Percentiles rank a stretch among this genome's conserved stretches.
These are phyloP conservation scores for Aspergillus uvarum DNA, from an alignment of 2,329 filamentous ascomycete genomes.

Conservation along the genomic window DNA sequence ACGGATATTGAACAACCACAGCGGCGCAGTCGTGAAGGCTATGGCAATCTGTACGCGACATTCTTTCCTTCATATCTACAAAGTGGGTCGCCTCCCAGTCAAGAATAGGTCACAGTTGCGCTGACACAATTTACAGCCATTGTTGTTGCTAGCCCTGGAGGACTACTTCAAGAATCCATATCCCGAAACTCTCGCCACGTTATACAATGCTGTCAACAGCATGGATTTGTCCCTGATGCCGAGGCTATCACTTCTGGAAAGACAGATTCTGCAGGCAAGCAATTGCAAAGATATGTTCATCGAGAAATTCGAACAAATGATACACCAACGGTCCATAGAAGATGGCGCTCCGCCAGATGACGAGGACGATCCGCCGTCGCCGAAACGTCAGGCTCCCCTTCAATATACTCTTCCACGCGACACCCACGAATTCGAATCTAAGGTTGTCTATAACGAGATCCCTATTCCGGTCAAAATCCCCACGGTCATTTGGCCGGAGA, in stretches of 20 bases:
- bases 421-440: slow-evolving; percentile 96
- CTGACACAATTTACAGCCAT: slow-evolving; percentile 57
- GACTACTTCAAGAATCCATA: slow-evolving; percentile 95
- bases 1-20: slow-evolving; percentile 28
- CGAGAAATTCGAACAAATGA: slow-evolving; percentile 96
- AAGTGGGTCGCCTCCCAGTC: slow-evolving; percentile 55
- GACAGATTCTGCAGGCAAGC: slow-evolving; percentile 80
- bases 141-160: slow-evolving; percentile 85
- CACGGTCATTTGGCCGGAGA: slow-evolving; percentile 89
- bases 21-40: slow-evolving; percentile 92
- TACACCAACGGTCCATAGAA: slow-evolving; percentile 74
- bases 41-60: slow-evolving; percentile 99
- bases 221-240: slow-evolving; percentile 98
- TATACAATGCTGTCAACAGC: slow-evolving; percentile 90
- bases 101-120: not conserved
- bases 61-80: slow-evolving; percentile 98
- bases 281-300: slow-evolving; percentile 96
- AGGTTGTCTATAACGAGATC: slow-evolving; percentile 92
- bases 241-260: slow-evolving; percentile 76
- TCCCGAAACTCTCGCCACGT: slow-evolving; percentile 78
- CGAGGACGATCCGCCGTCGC: slow-evolving; percentile 39
- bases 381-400: slow-evolving; percentile 61
- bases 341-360: slow-evolving; percentile 47
- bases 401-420: slow-evolving; percentile 81
- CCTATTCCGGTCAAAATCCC: slow-evolving; percentile 96